Percentiles rank a stretch among this genome's conserved stretches.
Evolutionary conservation across 768 basidiomycete genomes (phyloP).

Genomic region (Pleurotus pulmonarius): DNA sequence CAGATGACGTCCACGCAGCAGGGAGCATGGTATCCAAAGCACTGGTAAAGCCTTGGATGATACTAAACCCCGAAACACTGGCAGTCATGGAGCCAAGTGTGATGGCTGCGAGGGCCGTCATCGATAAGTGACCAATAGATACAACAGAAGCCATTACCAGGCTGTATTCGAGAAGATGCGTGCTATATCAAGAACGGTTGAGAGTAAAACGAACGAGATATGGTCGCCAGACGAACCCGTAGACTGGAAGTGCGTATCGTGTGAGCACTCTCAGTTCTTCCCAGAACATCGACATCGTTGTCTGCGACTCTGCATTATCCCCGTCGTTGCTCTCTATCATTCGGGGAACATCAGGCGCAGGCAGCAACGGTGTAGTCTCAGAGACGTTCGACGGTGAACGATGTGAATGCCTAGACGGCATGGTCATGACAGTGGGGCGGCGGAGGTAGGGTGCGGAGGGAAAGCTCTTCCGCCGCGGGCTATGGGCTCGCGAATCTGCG

Average conservation of each 20-base stretch:
- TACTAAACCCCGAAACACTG: constrained; percentile 70
- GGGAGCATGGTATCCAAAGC: constrained; percentile 93
- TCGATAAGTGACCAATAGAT: constrained; percentile 88
- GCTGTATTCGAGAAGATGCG: constrained; percentile 82
- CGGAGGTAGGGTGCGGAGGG: constrained; percentile 24
- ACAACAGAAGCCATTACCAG: constrained; percentile 82
- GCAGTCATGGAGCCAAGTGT: constrained; percentile 74
- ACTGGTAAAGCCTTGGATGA: constrained; percentile 78
- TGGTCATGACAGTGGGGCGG: constrained; percentile 34
- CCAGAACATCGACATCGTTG: constrained; percentile 34
- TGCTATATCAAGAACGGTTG: constrained; percentile 35
- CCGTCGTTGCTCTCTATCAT: constrained; percentile 48
- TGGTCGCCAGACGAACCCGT: constrained; percentile 50
- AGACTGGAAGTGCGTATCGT: constrained; percentile 68
- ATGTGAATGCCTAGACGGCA: constrained; percentile 14
- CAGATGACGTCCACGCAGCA: constrained; percentile 88
- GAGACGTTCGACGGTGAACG: constrained; percentile 14
- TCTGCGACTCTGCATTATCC: constrained; percentile 25
- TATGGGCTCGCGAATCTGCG: constrained; percentile 1
- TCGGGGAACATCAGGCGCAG: constrained; percentile 47
- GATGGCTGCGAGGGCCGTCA: constrained; percentile 82
- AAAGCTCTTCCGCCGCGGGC: constrained; percentile 20
- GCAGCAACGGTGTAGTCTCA: constrained; percentile 59
- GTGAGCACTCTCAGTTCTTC: constrained; percentile 59
- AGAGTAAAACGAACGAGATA: background rate